phyloP scores from a whole-genome alignment of 2,329 filamentous ascomycete genomes.

The Verruconis gallopava region DNA sequence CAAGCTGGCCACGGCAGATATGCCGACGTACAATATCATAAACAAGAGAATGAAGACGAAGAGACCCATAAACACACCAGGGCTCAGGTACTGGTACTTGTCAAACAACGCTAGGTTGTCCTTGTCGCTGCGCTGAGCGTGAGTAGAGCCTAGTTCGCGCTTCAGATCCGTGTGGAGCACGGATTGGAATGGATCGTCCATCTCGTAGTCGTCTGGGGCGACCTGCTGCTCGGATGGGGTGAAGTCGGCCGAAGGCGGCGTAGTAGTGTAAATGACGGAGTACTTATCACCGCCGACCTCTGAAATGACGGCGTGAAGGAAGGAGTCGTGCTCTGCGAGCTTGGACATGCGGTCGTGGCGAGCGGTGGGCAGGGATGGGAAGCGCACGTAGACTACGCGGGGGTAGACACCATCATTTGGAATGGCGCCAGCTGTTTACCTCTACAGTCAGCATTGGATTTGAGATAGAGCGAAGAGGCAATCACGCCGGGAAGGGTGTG shows the following conservation, averaged over 20 bases:
- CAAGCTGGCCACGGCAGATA: constrained; percentile 64
- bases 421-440: constrained; percentile 26
- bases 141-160: constrained; percentile 39
- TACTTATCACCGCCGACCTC: constrained; percentile 42
- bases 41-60: constrained; percentile 58
- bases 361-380: constrained; percentile 24
- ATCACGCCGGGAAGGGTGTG: constrained; percentile 10
- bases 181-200: constrained; percentile 48
- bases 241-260: constrained; percentile 32
- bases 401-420: constrained; percentile 26
- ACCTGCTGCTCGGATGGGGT: constrained; percentile 13
- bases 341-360: constrained; percentile 24
- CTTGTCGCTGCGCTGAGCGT: constrained; percentile 14
- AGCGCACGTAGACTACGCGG: constrained; percentile 32
- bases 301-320: constrained; percentile 34
- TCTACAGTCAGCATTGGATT: not conserved
- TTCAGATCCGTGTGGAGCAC: constrained; percentile 61
- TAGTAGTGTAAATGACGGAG: constrained; percentile 65
- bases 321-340: constrained; percentile 32
- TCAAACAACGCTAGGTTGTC: constrained; percentile 56
- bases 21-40: constrained; percentile 63
- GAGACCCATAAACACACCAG: constrained; percentile 82
- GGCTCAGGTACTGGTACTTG: constrained; percentile 74
- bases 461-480: not conserved
- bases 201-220: constrained; percentile 43